Evolutionary conservation across 2,329 filamentous ascomycete species (phyloP), one percentile per base, ranked within the genome.

Genomic region (Malbranchea zuffiana): DNA sequence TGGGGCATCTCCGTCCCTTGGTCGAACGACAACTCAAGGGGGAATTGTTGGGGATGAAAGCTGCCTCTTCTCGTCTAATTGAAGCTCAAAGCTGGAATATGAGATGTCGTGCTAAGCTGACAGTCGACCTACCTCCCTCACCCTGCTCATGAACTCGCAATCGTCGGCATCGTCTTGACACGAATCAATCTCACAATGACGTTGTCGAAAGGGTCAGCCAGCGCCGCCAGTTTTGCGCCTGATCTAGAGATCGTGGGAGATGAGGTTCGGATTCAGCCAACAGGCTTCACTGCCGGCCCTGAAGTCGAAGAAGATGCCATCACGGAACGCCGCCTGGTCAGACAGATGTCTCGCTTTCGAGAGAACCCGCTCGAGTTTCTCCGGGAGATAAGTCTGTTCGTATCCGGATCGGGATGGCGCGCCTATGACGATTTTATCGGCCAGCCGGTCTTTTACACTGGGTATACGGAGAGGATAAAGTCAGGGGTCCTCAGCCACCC

Each of bases 371-470:
- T 80, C 45, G 71, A 86, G 46, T 96, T 96, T 57, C 75, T 96
- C 19, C 84, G 86, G 48, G 90, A 98, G 66, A 80, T 98, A 21
- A 90, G 83, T 31, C 71, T 94, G 21, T 87, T 96, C 61, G 82
- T 96, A 45, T 88, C 85, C 8, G 90, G 90, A 37, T 81, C 82
- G 34, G 88, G 87, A 56, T 98, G 90, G 90, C 82, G 90, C 43
- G 84, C 83, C 42, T 98, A 98, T 65, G 85, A 96, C 54, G 68
- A 81, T 44, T 73, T 87, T 44, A 80, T 96, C 50, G 90, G 90
- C 15, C 87, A 94, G 57, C 85, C 86, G 6, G 80, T 95, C 45
- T 96, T 88, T 65, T 98, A 95, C 59, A 65, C 79, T 0, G 90
- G 90, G 17, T 98, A 94, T 62, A 80, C 79, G 18, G 88, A 95